These are phyloP conservation scores for Podospora pseudocomata DNA, from an alignment of 495 filamentous ascomycete species.

Conservation along the genomic window DNA sequence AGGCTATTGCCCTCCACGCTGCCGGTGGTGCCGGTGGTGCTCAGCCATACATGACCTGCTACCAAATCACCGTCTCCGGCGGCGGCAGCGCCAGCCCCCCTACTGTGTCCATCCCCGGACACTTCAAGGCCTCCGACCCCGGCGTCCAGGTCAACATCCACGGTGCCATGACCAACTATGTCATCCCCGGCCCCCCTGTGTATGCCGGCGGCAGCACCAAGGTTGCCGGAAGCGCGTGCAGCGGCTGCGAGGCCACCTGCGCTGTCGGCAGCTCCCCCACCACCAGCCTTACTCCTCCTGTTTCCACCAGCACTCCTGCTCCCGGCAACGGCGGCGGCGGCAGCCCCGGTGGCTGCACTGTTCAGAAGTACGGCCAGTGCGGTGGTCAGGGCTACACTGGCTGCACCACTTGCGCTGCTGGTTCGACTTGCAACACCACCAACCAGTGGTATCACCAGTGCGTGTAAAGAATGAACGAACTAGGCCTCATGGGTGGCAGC, in stretches of 20 bases:
- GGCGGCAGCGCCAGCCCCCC: constrained; percentile 36
- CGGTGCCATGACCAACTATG: constrained; percentile 32
- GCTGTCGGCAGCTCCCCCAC: constrained; percentile 31
- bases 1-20: constrained; percentile 51
- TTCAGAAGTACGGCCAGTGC: constrained; percentile 42
- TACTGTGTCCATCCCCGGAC: constrained; percentile 45
- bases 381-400: constrained; percentile 45
- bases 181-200: constrained; percentile 41
- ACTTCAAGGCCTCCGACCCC: constrained; percentile 46
- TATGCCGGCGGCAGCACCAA: constrained; percentile 40
- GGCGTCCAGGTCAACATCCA: constrained; percentile 53
- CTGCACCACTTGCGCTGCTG: constrained; percentile 39
- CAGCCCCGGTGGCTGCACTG: constrained; percentile 31
- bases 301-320: constrained; percentile 17
- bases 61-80: constrained; percentile 41
- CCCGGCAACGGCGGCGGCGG: constrained; percentile 21
- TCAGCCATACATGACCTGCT: constrained; percentile 53
- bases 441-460: constrained; percentile 42
- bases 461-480: constrained; percentile 16
- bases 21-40: constrained; percentile 39
- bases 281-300: constrained; percentile 20
- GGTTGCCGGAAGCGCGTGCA: constrained; percentile 35
- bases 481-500: background rate
- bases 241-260: constrained; percentile 42
- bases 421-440: constrained; percentile 25